These are phyloP conservation scores for Niveomyces coronatus DNA, from an alignment of 2,329 filamentous ascomycete species.

Conservation along the genomic window DNA sequence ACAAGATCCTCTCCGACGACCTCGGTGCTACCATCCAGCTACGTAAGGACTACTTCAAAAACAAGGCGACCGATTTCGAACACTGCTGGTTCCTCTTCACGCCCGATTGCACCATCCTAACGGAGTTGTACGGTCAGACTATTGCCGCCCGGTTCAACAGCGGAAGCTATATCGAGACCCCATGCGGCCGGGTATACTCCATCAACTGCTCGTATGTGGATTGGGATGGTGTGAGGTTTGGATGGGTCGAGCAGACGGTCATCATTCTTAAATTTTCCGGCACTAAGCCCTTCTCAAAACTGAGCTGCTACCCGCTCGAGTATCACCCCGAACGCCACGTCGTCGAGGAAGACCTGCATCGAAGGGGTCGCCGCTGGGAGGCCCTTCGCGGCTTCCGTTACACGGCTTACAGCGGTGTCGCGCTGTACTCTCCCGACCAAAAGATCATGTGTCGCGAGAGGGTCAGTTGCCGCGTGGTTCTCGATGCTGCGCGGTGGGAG, in stretches of 20 bases:
- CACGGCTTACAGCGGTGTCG: slow-evolving; percentile 71
- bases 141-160: slow-evolving; percentile 77
- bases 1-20: slow-evolving; percentile 49
- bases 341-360: slow-evolving; percentile 56
- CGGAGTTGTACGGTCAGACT: slow-evolving; percentile 62
- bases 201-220: slow-evolving; percentile 75
- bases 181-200: slow-evolving; percentile 64
- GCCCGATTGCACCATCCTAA: slow-evolving; percentile 70
- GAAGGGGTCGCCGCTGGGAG: slow-evolving; percentile 78
- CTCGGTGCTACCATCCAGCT: slow-evolving; percentile 1
- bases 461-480: slow-evolving; percentile 58
- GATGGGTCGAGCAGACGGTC: slow-evolving; percentile 58
- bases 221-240: slow-evolving; percentile 79
- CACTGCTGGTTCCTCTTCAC: slow-evolving; percentile 84
- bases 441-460: slow-evolving; percentile 56
- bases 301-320: slow-evolving; percentile 65
- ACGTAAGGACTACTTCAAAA: slow-evolving; percentile 67
- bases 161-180: slow-evolving; percentile 58
- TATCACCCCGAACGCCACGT: slow-evolving; percentile 65
- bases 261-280: slow-evolving; percentile 70
- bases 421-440: slow-evolving; percentile 43
- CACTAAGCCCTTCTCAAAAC: slow-evolving; percentile 67
- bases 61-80: slow-evolving; percentile 79
- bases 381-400: slow-evolving; percentile 74
- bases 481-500: slow-evolving; percentile 72